A percentile compares a stretch with the other conserved stretches of the same genome.
Evolutionary conservation across 2,329 filamentous ascomycete species (phyloP).

Genomic region (Botrytis byssoidea): DNA sequence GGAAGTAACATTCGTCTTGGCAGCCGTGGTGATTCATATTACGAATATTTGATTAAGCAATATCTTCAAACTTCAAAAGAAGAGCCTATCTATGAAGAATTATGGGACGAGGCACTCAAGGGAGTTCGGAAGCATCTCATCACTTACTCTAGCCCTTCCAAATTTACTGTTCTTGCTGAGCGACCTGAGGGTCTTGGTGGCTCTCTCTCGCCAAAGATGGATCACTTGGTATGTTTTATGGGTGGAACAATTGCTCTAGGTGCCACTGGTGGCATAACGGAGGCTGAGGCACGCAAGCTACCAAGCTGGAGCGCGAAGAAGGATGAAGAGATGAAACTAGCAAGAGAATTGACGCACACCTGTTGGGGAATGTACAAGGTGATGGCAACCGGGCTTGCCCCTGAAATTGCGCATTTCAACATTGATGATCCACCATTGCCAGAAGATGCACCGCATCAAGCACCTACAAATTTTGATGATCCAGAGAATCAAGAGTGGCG

Average conservation of each 20-base stretch:
- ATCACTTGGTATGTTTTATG: constrained; percentile 96
- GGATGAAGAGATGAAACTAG: constrained; percentile 83
- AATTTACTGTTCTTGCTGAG: constrained; percentile 88
- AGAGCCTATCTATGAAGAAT: constrained; percentile 81
- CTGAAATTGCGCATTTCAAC: constrained; percentile 91
- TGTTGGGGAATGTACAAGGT: constrained; percentile 97
- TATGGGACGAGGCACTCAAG: constrained; percentile 85
- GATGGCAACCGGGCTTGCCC: constrained; percentile 86
- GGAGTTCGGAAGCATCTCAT: constrained; percentile 91
- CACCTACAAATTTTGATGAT: constrained; percentile 52
- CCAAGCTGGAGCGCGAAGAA: constrained; percentile 73
- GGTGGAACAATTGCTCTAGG: constrained; percentile 91
- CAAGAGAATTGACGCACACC: constrained; percentile 88
- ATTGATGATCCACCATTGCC: constrained; percentile 66
- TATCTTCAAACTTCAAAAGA: constrained; percentile 89
- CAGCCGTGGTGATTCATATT: constrained; percentile 94
- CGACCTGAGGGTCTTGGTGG: constrained; percentile 69
- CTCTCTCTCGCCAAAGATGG: constrained; percentile 83
- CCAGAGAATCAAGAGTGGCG: constrained; percentile 62
- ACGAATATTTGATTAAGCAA: constrained; percentile 98
- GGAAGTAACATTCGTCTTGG: constrained; percentile 87
- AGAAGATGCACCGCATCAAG: constrained; percentile 52
- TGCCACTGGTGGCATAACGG: constrained; percentile 73
- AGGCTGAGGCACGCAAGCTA: constrained; percentile 71
- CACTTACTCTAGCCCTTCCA: constrained; percentile 77